These are phyloP conservation scores for Magnusiomyces magnusii DNA, from an alignment of 1,139 yeast genomes.

Conservation along the genomic window DNA sequence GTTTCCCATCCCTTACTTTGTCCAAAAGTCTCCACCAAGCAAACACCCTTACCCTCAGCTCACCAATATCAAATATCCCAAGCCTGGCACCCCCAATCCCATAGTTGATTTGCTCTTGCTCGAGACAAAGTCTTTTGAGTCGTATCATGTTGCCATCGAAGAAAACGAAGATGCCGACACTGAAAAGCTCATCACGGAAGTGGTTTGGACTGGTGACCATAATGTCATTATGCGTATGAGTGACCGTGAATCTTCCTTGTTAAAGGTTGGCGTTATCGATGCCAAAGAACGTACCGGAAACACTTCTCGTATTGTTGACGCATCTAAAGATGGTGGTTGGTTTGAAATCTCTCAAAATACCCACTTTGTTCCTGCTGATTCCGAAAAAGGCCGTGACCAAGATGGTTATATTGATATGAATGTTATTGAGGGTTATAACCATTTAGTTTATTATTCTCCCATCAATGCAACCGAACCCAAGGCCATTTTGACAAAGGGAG, in stretches of 20 bases:
- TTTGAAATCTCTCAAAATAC: conserved; percentile 80
- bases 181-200: conserved; percentile 60
- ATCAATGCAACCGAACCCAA: conserved; percentile 41
- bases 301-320: conserved; percentile 44
- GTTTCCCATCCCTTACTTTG: conserved; percentile 58
- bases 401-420: conserved; percentile 69
- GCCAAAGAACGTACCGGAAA: conserved; percentile 35
- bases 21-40: conserved; percentile 33
- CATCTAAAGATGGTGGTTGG: conserved; percentile 52
- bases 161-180: conserved; percentile 24
- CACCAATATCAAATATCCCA: conserved; percentile 67
- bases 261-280: conserved; percentile 50
- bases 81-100: conserved; percentile 79
- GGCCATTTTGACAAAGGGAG: conserved; percentile 48
- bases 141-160: conserved; percentile 27
- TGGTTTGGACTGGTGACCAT: conserved; percentile 54
- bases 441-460: conserved; percentile 58
- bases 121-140: conserved; percentile 33
- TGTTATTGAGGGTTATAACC: conserved; percentile 56
- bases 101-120: conserved; percentile 43
- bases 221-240: conserved; percentile 56
- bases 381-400: conserved; percentile 32
- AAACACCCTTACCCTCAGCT: conserved; percentile 51
- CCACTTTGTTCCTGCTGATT: conserved; percentile 56
- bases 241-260: conserved; percentile 59